phyloP scores from a whole-genome alignment of 345 rosid species.

The Lumnitzera littorea region DNA sequence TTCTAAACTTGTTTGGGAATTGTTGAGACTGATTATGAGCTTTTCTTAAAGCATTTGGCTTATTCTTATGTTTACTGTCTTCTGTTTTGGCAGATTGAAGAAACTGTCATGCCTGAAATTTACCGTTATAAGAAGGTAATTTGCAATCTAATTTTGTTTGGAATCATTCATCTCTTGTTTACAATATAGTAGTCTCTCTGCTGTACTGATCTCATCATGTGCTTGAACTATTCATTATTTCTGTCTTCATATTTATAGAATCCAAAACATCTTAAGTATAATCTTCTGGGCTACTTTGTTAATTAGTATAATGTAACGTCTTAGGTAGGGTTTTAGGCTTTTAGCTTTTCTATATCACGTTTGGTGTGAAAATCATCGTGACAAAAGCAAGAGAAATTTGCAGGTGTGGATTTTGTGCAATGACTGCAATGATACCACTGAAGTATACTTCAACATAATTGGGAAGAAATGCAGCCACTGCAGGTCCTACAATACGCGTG shows the following conservation, averaged over 20 bases:
- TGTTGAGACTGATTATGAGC: too few species aligned
- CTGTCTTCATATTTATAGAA: not conserved
- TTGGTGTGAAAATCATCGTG: not conserved
- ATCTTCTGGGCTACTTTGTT: too few species aligned
- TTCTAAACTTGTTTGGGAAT: too few species aligned
- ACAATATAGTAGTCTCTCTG: too few species aligned
- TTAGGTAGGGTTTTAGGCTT: not conserved
- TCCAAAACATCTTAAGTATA: not conserved
- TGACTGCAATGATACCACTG: slow-evolving; percentile 94
- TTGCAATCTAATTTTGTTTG: slow-evolving; percentile 4
- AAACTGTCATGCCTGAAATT: slow-evolving; percentile 81
- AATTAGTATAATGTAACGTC: not conserved
- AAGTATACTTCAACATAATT: slow-evolving; percentile 76
- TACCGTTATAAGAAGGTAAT: slow-evolving; percentile 78
- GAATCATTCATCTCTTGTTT: too few species aligned
- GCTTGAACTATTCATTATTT: too few species aligned
- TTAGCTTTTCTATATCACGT: not conserved
- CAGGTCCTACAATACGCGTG: slow-evolving; percentile 85
- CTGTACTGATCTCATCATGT: too few species aligned
- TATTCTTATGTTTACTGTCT: slow-evolving; percentile 5
- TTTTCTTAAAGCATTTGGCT: not conserved
- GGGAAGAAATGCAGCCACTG: slow-evolving; percentile 96
- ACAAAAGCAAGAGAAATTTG: slow-evolving; percentile 7
- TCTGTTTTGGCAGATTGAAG: slow-evolving; percentile 54
- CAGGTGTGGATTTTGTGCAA: slow-evolving; percentile 99